phyloP scores from a whole-genome alignment of 257 asterid genomes.

The Solanum chiquidenum region DNA sequence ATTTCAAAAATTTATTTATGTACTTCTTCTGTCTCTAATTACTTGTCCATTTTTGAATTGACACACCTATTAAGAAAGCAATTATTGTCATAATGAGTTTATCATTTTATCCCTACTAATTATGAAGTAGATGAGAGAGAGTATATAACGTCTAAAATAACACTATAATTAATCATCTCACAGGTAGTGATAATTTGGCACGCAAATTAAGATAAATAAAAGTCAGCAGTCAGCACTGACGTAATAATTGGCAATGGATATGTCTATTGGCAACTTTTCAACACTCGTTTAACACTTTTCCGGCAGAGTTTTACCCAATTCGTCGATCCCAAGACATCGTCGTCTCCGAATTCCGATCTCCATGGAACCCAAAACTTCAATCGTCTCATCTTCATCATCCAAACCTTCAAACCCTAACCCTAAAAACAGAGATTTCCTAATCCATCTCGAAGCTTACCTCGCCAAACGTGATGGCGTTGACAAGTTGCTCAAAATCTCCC shows the following conservation, averaged over 20 bases:
- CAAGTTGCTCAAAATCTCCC: conserved; percentile 73
- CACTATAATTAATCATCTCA: neutral
- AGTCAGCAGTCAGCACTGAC: neutral
- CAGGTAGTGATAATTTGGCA: neutral
- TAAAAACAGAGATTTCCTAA: conserved; percentile 36
- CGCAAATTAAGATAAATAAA: neutral
- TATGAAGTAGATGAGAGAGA: no score
- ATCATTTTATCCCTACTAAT: no score
- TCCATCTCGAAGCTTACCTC: conserved; percentile 70
- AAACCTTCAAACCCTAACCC: conserved; percentile 8
- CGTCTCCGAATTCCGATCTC: neutral
- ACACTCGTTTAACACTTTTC: neutral
- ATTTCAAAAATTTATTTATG: no score
- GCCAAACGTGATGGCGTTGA: conserved; percentile 91
- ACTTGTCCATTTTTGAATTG: no score
- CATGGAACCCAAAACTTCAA: conserved; percentile 29
- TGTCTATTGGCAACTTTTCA: neutral
- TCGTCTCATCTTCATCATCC: neutral
- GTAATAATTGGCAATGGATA: neutral
- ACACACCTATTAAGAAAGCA: no score
- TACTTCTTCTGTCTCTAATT: no score
- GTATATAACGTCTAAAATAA: no score
- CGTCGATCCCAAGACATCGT: neutral
- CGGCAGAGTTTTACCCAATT: neutral
- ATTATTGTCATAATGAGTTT: no score